A percentile compares a stretch with the other conserved stretches of the same genome.
Evolutionary conservation across 176 grass and related monocot species (phyloP).

Genomic region (Rhynchospora tenuis): DNA sequence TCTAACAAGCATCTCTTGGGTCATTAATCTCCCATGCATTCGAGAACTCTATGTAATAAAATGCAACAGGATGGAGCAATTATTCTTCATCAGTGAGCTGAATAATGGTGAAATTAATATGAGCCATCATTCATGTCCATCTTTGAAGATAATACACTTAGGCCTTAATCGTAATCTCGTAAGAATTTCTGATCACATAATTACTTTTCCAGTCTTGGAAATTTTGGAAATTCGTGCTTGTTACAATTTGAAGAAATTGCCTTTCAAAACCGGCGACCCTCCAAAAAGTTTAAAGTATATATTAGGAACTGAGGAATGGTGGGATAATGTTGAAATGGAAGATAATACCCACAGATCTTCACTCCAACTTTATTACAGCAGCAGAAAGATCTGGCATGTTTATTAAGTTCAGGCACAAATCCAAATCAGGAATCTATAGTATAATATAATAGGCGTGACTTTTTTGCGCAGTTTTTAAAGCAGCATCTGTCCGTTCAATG

Average conservation of each 20-base stretch:
- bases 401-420: no score
- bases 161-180: not conserved
- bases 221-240: not conserved
- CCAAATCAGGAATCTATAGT: no score
- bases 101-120: not conserved
- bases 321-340: no score
- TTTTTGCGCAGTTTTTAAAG: no score
- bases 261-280: not conserved
- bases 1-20: no score
- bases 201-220: not conserved
- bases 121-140: not conserved
- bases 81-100: not conserved
- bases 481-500: no score
- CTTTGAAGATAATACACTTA: not conserved
- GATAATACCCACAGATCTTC: no score
- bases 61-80: not conserved
- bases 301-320: no score
- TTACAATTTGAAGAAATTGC: not conserved
- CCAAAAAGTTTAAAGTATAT: not conserved
- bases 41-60: not conserved
- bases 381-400: no score
- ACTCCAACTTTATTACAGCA: no score
- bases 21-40: not conserved
- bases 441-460: no score
- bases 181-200: not conserved